Evolutionary conservation across 768 basidiomycete species (phyloP), one percentile per base, ranked within the genome.

Genomic region (Scleroderma citrinum): DNA sequence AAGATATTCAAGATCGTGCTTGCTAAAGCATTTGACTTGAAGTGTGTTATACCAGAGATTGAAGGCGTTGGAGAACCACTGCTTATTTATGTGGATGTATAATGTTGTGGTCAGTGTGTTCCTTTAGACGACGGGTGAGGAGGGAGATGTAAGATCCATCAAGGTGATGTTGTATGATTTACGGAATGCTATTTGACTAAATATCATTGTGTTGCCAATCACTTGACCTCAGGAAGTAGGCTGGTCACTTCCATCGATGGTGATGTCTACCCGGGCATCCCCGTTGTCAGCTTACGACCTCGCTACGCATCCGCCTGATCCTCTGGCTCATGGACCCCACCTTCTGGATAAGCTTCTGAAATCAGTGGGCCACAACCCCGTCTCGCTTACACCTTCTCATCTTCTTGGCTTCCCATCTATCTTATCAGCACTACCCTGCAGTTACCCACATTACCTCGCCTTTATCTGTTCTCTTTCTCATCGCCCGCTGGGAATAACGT

Each of bases 1-100:
- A 99, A 99, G 76, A 95, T 95, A 57, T 95, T 95, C 82, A 94
- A 96, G 76, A 96, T 96, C 68, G 92, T 95, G 39, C 79, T 95
- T 44, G 89, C 92, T 42, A 95, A 98, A 64, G 93, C 94, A 29
- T 98, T 98, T 61, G 96, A 98, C 71, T 80, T 98, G 57, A 98
- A 98, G 80, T 97, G 94, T 64, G 92, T 94, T 58, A 94, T 97
- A 58, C 93, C 94, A 23, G 95, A 98, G 73, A 96, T 97, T 56
- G 91, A 93, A 65, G 90, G 92, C 41, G 89, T 94, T 23, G 96
- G 95, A 47, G 94, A 98, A 67, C 96, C 96, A 23, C 78, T 98
- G 58, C 73, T 98, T 61, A 81, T 97, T 56, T 98, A 96, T 71
- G 83, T 96, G 63, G 92, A 91, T 68, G 66, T 68, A 61, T 66